These are phyloP conservation scores for Termitomyces sp. DNA, from an alignment of 768 basidiomycete genomes.

Conservation along the genomic window DNA sequence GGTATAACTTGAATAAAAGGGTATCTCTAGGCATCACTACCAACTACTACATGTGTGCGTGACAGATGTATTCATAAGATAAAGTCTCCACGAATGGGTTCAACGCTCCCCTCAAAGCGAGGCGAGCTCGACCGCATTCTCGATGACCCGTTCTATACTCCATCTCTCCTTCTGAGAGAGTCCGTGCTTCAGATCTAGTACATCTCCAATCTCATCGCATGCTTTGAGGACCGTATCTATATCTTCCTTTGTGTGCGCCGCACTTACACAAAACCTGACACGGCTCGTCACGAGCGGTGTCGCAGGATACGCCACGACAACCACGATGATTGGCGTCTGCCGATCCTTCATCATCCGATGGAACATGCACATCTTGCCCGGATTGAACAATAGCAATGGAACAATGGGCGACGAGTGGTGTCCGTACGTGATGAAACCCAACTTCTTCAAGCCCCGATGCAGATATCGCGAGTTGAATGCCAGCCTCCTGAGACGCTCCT, in stretches of 20 bases:
- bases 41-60: background rate
- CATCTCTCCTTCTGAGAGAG: constrained; percentile 54
- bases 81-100: background rate
- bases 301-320: constrained; percentile 88
- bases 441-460: constrained; percentile 74
- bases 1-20: background rate
- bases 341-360: constrained; percentile 83
- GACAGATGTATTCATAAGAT: background rate
- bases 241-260: constrained; percentile 96
- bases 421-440: constrained; percentile 97
- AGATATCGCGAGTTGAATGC: constrained; percentile 97
- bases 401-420: constrained; percentile 90
- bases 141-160: constrained; percentile 70
- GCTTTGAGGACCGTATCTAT: constrained; percentile 82
- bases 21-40: background rate
- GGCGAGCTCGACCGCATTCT: constrained; percentile 69
- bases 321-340: constrained; percentile 77
- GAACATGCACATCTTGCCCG: constrained; percentile 92
- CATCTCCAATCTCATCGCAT: constrained; percentile 87
- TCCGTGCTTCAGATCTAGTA: constrained; percentile 87
- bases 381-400: constrained; percentile 87
- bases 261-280: constrained; percentile 91
- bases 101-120: background rate
- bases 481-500: constrained; percentile 74
- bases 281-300: constrained; percentile 85